phyloP scores from a whole-genome alignment of 2,329 filamentous ascomycete genomes.

The Scorias spongiosa region DNA sequence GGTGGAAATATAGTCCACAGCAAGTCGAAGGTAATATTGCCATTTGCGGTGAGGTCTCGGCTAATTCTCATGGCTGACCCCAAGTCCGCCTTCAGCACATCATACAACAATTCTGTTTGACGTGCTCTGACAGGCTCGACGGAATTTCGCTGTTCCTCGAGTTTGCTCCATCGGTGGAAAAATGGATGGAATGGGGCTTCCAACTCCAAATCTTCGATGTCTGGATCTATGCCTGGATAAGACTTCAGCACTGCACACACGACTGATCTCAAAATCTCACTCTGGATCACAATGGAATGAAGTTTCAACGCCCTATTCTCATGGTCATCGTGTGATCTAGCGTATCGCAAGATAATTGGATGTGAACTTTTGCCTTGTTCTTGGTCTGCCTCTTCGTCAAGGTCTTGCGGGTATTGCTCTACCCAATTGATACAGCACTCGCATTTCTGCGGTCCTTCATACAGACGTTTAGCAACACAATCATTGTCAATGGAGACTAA shows the following conservation, averaged over 20 bases:
- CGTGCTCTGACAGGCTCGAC: conserved; percentile 1
- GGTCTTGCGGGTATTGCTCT: not conserved
- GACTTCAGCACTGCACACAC: conserved; percentile 3
- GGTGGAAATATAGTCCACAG: conserved; percentile 9
- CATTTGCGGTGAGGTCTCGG: conserved; percentile 4
- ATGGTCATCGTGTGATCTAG: not conserved
- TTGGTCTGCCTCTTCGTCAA: not conserved
- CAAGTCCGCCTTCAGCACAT: conserved; percentile 3
- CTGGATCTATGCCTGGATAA: conserved; percentile 7
- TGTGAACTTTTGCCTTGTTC: not conserved
- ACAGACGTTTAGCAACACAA: not conserved
- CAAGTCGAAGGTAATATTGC: conserved; percentile 7
- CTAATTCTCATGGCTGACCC: conserved; percentile 1
- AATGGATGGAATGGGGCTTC: conserved; percentile 6
- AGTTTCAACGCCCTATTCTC: conserved; percentile 1
- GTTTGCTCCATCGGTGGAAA: conserved; percentile 5
- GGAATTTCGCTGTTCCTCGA: conserved; percentile 1
- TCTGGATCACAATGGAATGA: conserved; percentile 6
- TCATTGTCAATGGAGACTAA: not conserved
- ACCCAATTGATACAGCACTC: conserved; percentile 1
- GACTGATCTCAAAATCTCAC: conserved; percentile 4
- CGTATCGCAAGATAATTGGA: not conserved
- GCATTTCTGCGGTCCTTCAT: not conserved
- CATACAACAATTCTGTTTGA: conserved; percentile 3
- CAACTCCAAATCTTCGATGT: conserved; percentile 5